Evolutionary conservation across 2,329 filamentous ascomycete species (phyloP), one percentile per base, ranked within the genome.

Genomic region (Plectosphaerella plurivora): DNA sequence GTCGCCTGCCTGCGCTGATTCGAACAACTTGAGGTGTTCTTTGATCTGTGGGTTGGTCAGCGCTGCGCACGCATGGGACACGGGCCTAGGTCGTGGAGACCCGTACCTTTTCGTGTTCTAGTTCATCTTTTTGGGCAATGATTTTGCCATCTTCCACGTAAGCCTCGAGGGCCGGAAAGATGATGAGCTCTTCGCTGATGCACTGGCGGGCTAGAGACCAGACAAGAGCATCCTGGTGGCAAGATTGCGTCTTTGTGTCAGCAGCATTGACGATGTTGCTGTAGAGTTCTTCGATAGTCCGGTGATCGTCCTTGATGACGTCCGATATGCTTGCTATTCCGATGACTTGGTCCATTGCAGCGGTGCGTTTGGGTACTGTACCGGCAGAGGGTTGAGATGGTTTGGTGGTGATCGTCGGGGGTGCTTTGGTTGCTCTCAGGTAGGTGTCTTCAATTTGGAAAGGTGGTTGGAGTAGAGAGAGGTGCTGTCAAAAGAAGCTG

Each of bases 121-220:
- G 56, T 11, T 77, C 70, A 59, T 81, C 76, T 45, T 71, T 71
- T 14, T 77, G 71, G 0, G 76, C 75, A 55, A 77, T 62, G 2
- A 62, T 57, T 35, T 69, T 66, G 45, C 78, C 77, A 1, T 67
- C 61, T 1, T 68, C 63, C n/a, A 82, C 56, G 51, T 77, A 62
- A 52, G 74, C 72, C 58, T 81, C 76, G 16, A 83, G 66, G 2
- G 75, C 77, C 0, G 80, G 79, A 54, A 82, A 82, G 1, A 83
- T 66, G 11, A 83, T 66, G 0, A 78, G 59, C 56, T 79, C 74
- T 54, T 79, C 74, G 6, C 66, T 66, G 16, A 78, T 65, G 0
- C 72, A 73, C 56, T 77, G 75, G 2, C 75, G 68, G 1, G 75
- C 73, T 0, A 79, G 61, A 48, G 77, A 73, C 76, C 75, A 78